These are phyloP conservation scores for Cronartium quercuum DNA, from an alignment of 1,284 basidiomycete genomes.

Conservation along the genomic window DNA sequence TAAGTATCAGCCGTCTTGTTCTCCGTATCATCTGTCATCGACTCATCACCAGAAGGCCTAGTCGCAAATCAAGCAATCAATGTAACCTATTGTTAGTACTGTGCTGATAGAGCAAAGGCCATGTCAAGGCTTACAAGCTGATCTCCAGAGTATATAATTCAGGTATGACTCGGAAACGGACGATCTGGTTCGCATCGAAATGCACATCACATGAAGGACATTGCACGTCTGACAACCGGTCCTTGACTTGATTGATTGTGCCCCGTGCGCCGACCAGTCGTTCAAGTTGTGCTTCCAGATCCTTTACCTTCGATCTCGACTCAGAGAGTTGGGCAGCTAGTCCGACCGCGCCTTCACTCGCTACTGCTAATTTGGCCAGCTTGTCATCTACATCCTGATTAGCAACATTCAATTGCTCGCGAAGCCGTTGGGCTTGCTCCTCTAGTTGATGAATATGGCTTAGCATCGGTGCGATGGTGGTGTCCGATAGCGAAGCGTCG, in stretches of 20 bases:
- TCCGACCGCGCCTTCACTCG: constrained; percentile 59
- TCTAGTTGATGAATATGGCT: constrained; percentile 51
- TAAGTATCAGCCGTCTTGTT: neutral
- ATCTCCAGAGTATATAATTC: constrained; percentile 26
- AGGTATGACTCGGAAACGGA: constrained; percentile 34
- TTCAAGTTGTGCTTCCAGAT: constrained; percentile 62
- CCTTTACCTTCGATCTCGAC: constrained; percentile 57
- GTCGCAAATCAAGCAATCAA: neutral
- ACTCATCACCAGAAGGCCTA: neutral
- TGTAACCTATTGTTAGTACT: neutral
- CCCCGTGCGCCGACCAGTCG: constrained; percentile 40
- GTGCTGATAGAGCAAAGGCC: neutral
- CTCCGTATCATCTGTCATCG: neutral
- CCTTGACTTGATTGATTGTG: constrained; percentile 40
- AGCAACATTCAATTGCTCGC: constrained; percentile 64
- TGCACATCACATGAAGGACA: constrained; percentile 44
- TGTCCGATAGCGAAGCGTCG: constrained; percentile 40
- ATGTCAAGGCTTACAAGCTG: constrained; percentile 16
- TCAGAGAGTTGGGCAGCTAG: constrained; percentile 61
- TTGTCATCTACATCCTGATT: constrained; percentile 78
- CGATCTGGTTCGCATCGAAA: constrained; percentile 44
- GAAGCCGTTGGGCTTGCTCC: constrained; percentile 47
- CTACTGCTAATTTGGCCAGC: constrained; percentile 69
- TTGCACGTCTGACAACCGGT: constrained; percentile 48
- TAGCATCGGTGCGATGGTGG: constrained; percentile 47